Evolutionary conservation across 768 basidiomycete species (phyloP), one percentile per base, ranked within the genome.

Genomic region (Kwoniella pini): DNA sequence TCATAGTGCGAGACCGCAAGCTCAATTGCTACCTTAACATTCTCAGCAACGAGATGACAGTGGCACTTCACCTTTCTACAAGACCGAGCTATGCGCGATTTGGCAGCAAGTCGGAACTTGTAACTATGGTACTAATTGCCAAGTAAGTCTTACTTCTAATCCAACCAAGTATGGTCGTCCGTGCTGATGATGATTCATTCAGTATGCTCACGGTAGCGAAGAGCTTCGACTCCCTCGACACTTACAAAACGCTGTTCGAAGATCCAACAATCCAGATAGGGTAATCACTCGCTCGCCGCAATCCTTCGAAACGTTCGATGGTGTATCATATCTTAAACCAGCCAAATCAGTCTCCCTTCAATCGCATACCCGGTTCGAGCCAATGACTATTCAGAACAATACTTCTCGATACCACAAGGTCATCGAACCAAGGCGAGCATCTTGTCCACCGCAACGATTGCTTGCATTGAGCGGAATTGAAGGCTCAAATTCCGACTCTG

Each of bases 51-150:
- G 27, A 26, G 10, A 7, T 50, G 48, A 27, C 21, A 22, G 28
- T 48, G 46, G 45, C 2, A 24, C 19, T 39, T 58, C 57, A 4
- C 57, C 57, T 4, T 59, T 59, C 42, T 53, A 65, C 62, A 74
- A 74, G 63, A 74, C 72, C 15, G 72, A 74, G 55, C 40, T 74
- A 4, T 74, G 72, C 50, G 22, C 39, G 24, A 42, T 53, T 3
- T 71, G 65, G 67, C 43, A 61, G 40, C 63, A 68, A n/a, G 50
- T 28, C 9, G 67, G 69, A 9, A 31, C 13, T 1, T 74, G 72
- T 63, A 66, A 62, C 38, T 74, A 69, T 44, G 69, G 64, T 9
- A 48, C n/a, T 0, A 48, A 54, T 12, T 74, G 72, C 48, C 69
- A 71, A 50, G 72, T 71, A 33, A 60, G 72, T 60, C 40, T 39